Evolutionary conservation across 306 rosid species (phyloP).

Genomic region (Pueraria montana): DNA sequence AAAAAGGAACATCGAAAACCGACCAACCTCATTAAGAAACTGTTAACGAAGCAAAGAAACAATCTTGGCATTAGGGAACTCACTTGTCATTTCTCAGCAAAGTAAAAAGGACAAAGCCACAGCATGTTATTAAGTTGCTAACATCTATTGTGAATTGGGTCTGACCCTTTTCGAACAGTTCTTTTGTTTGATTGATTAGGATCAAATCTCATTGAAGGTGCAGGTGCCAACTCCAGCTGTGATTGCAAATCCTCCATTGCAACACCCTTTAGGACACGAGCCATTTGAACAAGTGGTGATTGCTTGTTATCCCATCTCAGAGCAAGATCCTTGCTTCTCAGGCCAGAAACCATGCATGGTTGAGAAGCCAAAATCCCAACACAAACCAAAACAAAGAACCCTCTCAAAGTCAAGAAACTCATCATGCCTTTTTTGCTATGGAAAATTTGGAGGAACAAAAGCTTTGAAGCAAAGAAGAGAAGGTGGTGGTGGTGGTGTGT

Average conservation of each 20-base stretch:
- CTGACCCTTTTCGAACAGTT: conserved; percentile 77
- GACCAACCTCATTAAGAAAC: conserved; percentile 54
- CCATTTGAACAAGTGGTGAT: not conserved
- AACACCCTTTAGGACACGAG: conserved; percentile 62
- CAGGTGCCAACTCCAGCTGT: conserved; percentile 70
- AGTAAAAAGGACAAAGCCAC: conserved; percentile 24
- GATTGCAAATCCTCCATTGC: conserved; percentile 65
- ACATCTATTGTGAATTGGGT: conserved; percentile 93
- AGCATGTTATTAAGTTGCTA: conserved; percentile 49
- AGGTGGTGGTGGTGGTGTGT: conserved; percentile 34
- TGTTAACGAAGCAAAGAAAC: conserved; percentile 48
- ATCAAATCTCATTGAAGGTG: conserved; percentile 72
- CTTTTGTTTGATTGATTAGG: conserved; percentile 83
- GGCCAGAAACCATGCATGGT: conserved; percentile 62
- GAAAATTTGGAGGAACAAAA: conserved; percentile 45
- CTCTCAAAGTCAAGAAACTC: conserved; percentile 65
- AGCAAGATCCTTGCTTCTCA: conserved; percentile 78
- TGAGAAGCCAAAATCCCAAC: conserved; percentile 74
- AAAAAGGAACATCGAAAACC: conserved; percentile 49
- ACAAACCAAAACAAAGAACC: conserved; percentile 61
- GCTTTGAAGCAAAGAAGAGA: conserved; percentile 48
- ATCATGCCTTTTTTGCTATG: conserved; percentile 59
- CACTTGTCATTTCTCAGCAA: conserved; percentile 47
- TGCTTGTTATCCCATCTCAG: conserved; percentile 62
- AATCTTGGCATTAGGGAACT: conserved; percentile 45